Conservation (phyloP, 306 rosid genomes). For the Dicorynia guianensis region DNA sequence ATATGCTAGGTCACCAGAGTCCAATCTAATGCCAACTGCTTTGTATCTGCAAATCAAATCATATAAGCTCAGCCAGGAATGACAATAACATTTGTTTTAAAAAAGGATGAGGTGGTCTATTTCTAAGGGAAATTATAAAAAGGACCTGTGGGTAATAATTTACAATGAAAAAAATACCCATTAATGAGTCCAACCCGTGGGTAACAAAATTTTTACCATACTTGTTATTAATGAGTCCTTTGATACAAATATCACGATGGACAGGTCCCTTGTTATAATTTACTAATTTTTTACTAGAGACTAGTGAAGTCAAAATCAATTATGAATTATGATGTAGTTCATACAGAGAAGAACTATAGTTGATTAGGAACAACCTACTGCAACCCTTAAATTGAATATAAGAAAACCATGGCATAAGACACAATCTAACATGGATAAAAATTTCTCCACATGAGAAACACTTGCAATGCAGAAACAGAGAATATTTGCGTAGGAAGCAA, state of each 20-base stretch:
- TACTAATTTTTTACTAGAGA: too few relatives aligned
- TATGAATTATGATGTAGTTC: not conserved
- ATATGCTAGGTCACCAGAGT: conserved; percentile 98
- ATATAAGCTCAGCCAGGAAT: conserved; percentile 42
- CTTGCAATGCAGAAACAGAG: conserved; percentile 8
- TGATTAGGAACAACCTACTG: conserved; percentile 19
- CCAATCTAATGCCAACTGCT: conserved; percentile 93
- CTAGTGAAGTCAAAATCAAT: conserved; percentile 30
- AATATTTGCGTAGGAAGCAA: not conserved
- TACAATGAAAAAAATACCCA: too few relatives aligned
- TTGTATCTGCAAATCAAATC: conserved; percentile 70
- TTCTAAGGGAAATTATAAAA: not conserved
- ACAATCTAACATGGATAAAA: conserved; percentile 18
- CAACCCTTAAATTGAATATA: conserved; percentile 27
- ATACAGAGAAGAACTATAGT: conserved; percentile 14
- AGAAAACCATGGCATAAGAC: conserved; percentile 2
- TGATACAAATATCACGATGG: too few relatives aligned
- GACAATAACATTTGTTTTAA: conserved; percentile 14
- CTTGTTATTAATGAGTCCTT: too few relatives aligned
- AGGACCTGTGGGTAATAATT: too few relatives aligned
- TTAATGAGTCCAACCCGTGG: too few relatives aligned
- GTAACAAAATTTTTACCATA: too few relatives aligned
- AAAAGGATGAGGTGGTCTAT: conserved; percentile 7
- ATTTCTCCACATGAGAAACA: conserved; percentile 11
- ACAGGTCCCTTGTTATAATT: too few relatives aligned